These are phyloP conservation scores for Sisymbrium altissimum DNA, from an alignment of 345 rosid species.

Conservation along the genomic window DNA sequence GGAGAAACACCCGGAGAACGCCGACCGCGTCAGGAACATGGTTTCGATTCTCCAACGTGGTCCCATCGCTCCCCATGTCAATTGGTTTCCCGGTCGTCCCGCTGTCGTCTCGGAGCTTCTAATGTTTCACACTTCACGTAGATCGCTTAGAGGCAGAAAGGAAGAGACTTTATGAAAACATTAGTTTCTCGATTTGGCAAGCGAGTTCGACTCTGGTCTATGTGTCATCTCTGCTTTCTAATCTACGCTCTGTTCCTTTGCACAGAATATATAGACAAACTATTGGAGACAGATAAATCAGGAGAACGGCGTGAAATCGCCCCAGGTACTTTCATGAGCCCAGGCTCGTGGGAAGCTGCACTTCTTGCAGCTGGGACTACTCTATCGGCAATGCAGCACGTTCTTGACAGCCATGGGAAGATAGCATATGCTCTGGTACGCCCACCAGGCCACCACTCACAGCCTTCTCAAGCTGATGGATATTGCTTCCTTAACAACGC, in stretches of 20 bases:
- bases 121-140: constrained; percentile 69
- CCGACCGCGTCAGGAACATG: constrained; percentile 75
- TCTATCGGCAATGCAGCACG: constrained; percentile 68
- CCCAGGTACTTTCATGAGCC: constrained; percentile 74
- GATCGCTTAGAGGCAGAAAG: not conserved
- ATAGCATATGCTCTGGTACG: constrained; percentile 72
- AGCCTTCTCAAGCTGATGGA: constrained; percentile 84
- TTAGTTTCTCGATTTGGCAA: too few species aligned
- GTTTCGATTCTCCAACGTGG: constrained; percentile 77
- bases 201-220: too few species aligned
- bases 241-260: not conserved
- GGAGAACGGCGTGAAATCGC: constrained; percentile 52
- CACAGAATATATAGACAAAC: constrained; percentile 59
- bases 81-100: constrained; percentile 61
- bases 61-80: constrained; percentile 64
- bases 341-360: constrained; percentile 70
- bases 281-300: constrained; percentile 52
- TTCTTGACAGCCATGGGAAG: constrained; percentile 60
- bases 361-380: constrained; percentile 86
- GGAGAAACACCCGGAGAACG: constrained; percentile 80
- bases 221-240: not conserved
- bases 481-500: constrained; percentile 92
- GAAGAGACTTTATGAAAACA: not conserved
- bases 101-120: constrained; percentile 60
- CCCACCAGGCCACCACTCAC: constrained; percentile 93